Evolutionary conservation across 257 asterid species (phyloP), one percentile per base, ranked within the genome.

Genomic region (Ilex asprella): DNA sequence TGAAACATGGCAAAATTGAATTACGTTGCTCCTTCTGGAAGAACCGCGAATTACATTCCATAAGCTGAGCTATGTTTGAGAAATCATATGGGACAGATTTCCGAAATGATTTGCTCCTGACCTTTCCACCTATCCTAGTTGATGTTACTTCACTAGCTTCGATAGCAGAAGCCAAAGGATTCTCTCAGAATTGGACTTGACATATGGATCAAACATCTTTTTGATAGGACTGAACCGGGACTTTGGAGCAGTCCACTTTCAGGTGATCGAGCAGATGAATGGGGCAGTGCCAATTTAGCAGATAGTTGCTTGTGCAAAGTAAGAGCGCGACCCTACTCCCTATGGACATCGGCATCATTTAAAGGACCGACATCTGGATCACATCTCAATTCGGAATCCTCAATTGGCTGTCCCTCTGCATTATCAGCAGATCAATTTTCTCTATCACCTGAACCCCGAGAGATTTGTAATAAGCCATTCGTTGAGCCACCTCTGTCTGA

Each of bases 221-320:
- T 70, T 73, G 52, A 80, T 84, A 56, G 79, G 88, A 60, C 75
- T 62, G 64, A 75, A 80, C 56, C 79, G 70, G 51, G 82, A 46
- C 73, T 62, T 83, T 81, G 10, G 83, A 80, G 41, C 5, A 35
- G 41, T 35, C n/a, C 41, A 62, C 75, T 78, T 35, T 78, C 80
- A 62, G 80, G 88, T 16, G 83, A 83, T 21, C 63, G 79, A 71
- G 77, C 70, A 13, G 95, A 89, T 16, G 86, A 86, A 72, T 84
- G 94, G 21, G 94, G 89, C 61, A 84, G 56, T 30, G 78, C 70
- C 67, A 86, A 69, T 56, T 80, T 87, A 1, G 89, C 84, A 6
- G 97, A 87, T 31, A 90, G 73, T 12, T 96, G 83, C 71, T 80
- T 87, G 35, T 70, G 79, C 65, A 86, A 71, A 63, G 63, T 64